Evolutionary conservation across 352 stramenopile genomes (phyloP), one percentile per base, ranked within the genome.

Genomic region (Thalassiosira exigua): DNA sequence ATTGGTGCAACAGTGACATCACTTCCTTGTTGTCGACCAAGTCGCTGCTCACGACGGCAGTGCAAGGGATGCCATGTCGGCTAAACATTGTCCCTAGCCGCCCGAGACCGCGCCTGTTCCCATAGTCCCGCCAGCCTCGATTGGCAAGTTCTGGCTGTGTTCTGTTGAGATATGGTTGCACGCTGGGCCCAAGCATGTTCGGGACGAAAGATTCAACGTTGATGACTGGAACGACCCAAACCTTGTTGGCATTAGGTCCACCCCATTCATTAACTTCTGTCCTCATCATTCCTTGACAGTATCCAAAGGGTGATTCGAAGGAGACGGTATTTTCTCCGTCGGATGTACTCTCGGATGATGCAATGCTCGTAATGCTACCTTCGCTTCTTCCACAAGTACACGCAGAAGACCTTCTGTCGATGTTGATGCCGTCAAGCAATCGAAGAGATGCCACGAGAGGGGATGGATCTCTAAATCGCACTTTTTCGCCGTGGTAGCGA

Each of bases 11-110:
- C 30, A 69, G 50, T 30, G 32, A 7, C 33, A 79, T 72, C 4
- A 79, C 70, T 22, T 65, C 27, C 1, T 50, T 24, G 27, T 79
- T 39, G 3, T 51, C 22, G n/a, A 30, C 39, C 19, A 79, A 30
- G 42, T 79, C 70, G 39, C 70, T 79, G 52, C 70, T 79, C 27
- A 79, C 70, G 33, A 79, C 70, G 30, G 70, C 70, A 44, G 70
- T 79, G 29, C 70, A 79, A 21, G 46, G 12, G 30, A 79, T 79
- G 27, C 36, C 56, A 61, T 79, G 51, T n/a, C 60, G 29, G 21
- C 41, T 67, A 42, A 79, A 79, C 44, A 79, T 42, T 26, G 24
- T 60, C 32, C 50, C 59, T 1, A 79, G 48, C 17, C 70, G 59
- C 19, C 41, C 50, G 14, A 79, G 44, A 14, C 70, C 70, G 70